Base-by-base conservation (phyloP, 768 basidiomycete genomes). In the Mrakia hoshinonis region DNA sequence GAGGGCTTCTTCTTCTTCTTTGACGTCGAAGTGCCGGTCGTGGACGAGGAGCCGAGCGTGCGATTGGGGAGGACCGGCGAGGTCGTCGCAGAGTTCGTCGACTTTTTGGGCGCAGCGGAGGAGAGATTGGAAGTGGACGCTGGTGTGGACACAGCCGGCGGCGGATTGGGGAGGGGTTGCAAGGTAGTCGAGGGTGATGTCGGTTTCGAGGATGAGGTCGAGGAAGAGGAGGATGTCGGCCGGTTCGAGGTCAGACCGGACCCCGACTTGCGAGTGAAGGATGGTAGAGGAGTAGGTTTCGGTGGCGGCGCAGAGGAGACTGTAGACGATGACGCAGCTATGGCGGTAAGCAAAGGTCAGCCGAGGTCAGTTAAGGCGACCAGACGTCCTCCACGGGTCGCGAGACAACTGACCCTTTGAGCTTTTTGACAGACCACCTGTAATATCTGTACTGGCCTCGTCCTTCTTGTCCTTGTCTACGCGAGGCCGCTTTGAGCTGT, bases 381-480 rank as follows among this genome's bases (percentile, higher is more conserved):
- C 7, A 43, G 43, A 7, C 43, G 7, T 43, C 15, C 43, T 15
- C 15, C 15, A 7, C 43, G 43, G 6, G 43, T 43, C 7, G n/a
- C n/a, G n/a, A n/a, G n/a, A n/a, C 6, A 43, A 43, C 34, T 61
- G 2, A 61, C 58, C 58, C 34, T 61, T 61, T 3, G 34, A 18
- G 36, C 20, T 36, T 15, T 61, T 61, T 10, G 34, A 18, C 58
- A 15, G 34, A 12, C 22, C 47, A 22, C 49, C 46, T 12, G 29
- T 18, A 12, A 38, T 29, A 13, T 65, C 47, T 15, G 22, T 36
- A 15, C 38, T 36, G 4, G 24, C 29, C 2, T 68, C 67, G 34
- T 68, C 47, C 38, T 68, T 39, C 67, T 68, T 68, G n/a, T 68
- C 67, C 47, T 68, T 68, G 47, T 68, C 67, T 4, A 46, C 48